phyloP scores from a whole-genome alignment of 768 basidiomycete genomes.

The Rhodotorula kratochvilovae region DNA sequence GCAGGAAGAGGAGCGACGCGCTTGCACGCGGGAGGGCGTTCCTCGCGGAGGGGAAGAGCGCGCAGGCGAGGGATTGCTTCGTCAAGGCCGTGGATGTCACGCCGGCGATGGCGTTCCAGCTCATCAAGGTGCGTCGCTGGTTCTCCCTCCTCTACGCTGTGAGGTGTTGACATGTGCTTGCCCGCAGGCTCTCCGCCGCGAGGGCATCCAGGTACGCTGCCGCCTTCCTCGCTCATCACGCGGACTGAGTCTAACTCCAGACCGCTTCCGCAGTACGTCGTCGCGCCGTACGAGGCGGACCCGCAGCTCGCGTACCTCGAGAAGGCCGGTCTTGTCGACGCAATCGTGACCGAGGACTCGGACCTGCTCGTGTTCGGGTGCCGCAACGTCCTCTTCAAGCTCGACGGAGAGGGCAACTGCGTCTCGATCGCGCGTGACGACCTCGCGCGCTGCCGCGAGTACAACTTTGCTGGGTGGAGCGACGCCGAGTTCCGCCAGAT shows the following conservation, averaged over 20 bases:
- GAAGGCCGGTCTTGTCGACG: constrained; percentile 71
- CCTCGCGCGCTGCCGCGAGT: constrained; percentile 54
- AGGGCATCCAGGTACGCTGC: constrained; percentile 54
- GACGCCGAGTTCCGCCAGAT: constrained; percentile 84
- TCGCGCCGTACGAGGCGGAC: constrained; percentile 98
- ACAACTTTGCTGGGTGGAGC: constrained; percentile 82
- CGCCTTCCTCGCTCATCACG: too few species aligned
- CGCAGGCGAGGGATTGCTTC: constrained; percentile 79
- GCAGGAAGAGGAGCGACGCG: constrained; percentile 66
- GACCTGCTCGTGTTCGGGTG: constrained; percentile 98
- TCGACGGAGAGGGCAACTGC: constrained; percentile 59
- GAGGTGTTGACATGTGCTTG: background rate
- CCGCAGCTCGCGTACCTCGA: constrained; percentile 94
- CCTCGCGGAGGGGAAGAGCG: constrained; percentile 68
- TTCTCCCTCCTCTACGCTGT: background rate
- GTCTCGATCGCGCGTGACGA: constrained; percentile 48
- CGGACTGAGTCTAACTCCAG: too few species aligned
- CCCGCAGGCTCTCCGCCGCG: constrained; percentile 74
- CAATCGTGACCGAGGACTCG: constrained; percentile 93
- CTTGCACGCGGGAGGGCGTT: constrained; percentile 68
- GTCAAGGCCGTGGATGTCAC: constrained; percentile 91
- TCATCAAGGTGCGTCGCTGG: constrained; percentile 71
- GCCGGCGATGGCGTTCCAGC: constrained; percentile 92
- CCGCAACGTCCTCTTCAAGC: constrained; percentile 83
- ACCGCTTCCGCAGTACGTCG: constrained; percentile 58